Base-by-base conservation (phyloP, 768 basidiomycete genomes). In the Suillus variegatus region DNA sequence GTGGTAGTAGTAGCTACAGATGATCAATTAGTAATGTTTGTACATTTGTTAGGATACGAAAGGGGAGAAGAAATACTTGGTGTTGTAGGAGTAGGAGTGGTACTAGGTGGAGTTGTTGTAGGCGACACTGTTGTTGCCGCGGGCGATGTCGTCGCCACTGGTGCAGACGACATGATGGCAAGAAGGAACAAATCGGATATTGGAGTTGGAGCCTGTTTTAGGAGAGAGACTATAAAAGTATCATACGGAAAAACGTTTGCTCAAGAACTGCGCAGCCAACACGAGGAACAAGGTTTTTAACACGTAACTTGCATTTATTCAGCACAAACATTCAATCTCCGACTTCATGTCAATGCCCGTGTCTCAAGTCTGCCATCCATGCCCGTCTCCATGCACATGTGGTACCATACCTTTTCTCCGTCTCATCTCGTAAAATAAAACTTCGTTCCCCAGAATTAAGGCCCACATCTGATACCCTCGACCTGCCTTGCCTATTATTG, bases 161-260 rank as follows among this genome's bases (percentile, higher is more conserved):
- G 40, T 44, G 20, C 8, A 9, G 69, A 22, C 32, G 73, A 62
- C 61, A 74, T 72, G 66, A 61, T 64, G 41, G 58, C 6, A 20
- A 46, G n/a, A 28, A 43, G 32, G 18, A 51, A 25, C 14, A 22
- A 41, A 54, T 7, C 47, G 18, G 55, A 58, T 49, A 43, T 38
- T 28, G 44, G 20, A 9, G 12, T 36, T 49, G 64, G 38, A 47
- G 12, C 60, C 35, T 8, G 40, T 28, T 41, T 13, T 22, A 35
- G 62, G 55, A 64, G 54, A 14, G 18, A 18, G 16, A 44, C 41
- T 43, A 43, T 16, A 41, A 41, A 43, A 43, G 44, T 44, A 44
- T 18, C 8, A 20, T 22, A 49, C 12, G 47, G 47, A 47, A 47
- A 47, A 47, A 22, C 46, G 46, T 47, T 22, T 22, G 47, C 20